phyloP scores from a whole-genome alignment of 441 rosid genomes.

The Macaranga tanarius region DNA sequence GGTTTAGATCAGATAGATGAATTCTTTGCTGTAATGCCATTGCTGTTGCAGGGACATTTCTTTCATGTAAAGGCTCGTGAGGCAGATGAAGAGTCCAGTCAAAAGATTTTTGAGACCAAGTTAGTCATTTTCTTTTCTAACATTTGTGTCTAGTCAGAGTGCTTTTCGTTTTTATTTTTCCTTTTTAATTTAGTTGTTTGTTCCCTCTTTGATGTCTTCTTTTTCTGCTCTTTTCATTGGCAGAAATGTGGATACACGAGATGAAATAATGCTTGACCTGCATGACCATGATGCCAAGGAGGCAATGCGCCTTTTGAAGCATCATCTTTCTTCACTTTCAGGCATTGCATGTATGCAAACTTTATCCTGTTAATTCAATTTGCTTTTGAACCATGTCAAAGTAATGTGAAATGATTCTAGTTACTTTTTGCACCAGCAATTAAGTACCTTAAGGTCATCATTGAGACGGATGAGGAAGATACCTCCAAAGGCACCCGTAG shows the following conservation, averaged over 20 bases:
- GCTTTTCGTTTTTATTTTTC: not conserved
- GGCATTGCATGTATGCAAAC: slow-evolving; percentile 51
- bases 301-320: slow-evolving; percentile 44
- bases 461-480: slow-evolving; percentile 41
- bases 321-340: slow-evolving; percentile 45
- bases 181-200: not conserved
- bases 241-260: slow-evolving; percentile 34
- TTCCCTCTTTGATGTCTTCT: not conserved
- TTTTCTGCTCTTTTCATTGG: not conserved
- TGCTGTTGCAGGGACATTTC: slow-evolving; percentile 49
- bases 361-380: slow-evolving; percentile 5
- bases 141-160: not conserved
- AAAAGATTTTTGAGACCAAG: slow-evolving; percentile 52
- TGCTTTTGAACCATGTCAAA: slow-evolving; percentile 3
- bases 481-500: slow-evolving; percentile 44
- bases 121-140: slow-evolving; percentile 20
- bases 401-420: not conserved
- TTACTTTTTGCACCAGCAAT: slow-evolving; percentile 36
- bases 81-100: slow-evolving; percentile 53
- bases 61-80: slow-evolving; percentile 44
- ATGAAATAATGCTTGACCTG: slow-evolving; percentile 42
- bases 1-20: no score
- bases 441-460: slow-evolving; percentile 50
- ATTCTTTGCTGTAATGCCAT: slow-evolving; percentile 8
- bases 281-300: slow-evolving; percentile 39